phyloP scores from a whole-genome alignment of 768 basidiomycete species.

The Piloderma croceum region DNA sequence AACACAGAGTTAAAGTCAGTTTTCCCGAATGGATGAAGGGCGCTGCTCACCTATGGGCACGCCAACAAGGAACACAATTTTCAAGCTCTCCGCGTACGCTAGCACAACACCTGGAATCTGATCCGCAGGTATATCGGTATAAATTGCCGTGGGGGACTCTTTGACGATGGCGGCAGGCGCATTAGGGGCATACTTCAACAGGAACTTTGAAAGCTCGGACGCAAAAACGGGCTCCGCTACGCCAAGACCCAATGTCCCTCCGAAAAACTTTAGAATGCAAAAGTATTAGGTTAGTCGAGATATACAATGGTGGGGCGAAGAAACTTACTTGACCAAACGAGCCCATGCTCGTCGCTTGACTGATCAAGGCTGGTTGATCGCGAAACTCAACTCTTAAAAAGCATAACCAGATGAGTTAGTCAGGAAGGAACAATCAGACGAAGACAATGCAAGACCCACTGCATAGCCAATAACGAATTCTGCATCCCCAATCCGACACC shows the following conservation, averaged over 20 bases:
- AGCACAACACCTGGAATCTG: slow-evolving; percentile 9
- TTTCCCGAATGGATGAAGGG: too few relatives aligned
- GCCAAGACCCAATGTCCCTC: slow-evolving; percentile 6
- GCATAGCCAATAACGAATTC: slow-evolving; percentile 15
- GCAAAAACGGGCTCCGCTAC: slow-evolving; percentile 13
- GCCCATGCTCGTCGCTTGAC: too few relatives aligned
- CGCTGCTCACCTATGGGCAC: too few relatives aligned
- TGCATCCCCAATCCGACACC: slow-evolving; percentile 17
- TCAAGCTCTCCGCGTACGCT: slow-evolving; percentile 7
- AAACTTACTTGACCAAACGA: too few relatives aligned
- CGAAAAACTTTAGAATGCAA: too few relatives aligned
- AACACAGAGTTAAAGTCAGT: too few relatives aligned
- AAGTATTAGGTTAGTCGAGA: slow-evolving; percentile 5
- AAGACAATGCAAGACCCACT: not conserved
- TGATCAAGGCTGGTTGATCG: too few relatives aligned
- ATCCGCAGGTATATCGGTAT: slow-evolving; percentile 4
- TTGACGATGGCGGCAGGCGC: slow-evolving; percentile 5
- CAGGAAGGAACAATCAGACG: too few relatives aligned
- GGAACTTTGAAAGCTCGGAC: slow-evolving; percentile 4
- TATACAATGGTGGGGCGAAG: too few relatives aligned
- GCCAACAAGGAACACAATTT: too few relatives aligned
- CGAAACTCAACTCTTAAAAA: too few relatives aligned
- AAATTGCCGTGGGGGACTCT: slow-evolving; percentile 12
- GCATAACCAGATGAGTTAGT: too few relatives aligned
- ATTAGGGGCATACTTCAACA: slow-evolving; percentile 11